Evolutionary conservation across 1,139 yeast genomes (phyloP), one percentile per base, ranked within the genome.

Genomic region (Candida albicans): DNA sequence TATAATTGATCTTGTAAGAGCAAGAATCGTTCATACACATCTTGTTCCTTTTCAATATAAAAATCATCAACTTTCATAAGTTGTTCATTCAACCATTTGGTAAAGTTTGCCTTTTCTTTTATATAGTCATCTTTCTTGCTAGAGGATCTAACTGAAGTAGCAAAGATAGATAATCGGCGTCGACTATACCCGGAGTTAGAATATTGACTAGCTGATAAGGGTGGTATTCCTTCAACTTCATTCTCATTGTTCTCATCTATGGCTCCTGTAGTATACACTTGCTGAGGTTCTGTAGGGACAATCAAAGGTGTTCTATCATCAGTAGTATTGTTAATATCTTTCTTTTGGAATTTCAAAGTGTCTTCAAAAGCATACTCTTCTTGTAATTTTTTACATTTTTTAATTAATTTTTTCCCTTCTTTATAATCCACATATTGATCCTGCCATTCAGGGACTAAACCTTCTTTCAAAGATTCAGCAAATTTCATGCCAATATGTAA

Each of bases 371-470:
- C 52, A 38, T 42, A 48, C 50, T 47, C 49, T 27, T 45, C 50
- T 41, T 38, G 41, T 10, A 49, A 28, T 33, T 37, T 42, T 22
- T 29, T 39, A 34, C 45, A 31, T 39, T 46, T 48, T 22, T 69
- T 68, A 45, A 72, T 70, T 40, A 67, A 52, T 52, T 70, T 70
- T 53, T 70, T 72, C 6, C 77, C 77, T 24, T 66, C 66, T 58
- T 84, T 84, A 59, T 90, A 90, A 62, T 88, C 83, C 33, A 90
- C 69, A 55, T 90, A 89, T 59, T 85, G 90, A 47, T 79, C 81
- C 53, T 81, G 75, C 96, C 96, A 89, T 61, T 89, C 96, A 1
- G 96, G 96, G 6, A 87, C 87, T 49, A 80, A 64, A 27, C 79
- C 79, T 38, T 79, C 84, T 47, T 68, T 74, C 45, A 82, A 64